Base-by-base conservation (phyloP, 306 rosid species). In the Gynostemma pentaphyllum region DNA sequence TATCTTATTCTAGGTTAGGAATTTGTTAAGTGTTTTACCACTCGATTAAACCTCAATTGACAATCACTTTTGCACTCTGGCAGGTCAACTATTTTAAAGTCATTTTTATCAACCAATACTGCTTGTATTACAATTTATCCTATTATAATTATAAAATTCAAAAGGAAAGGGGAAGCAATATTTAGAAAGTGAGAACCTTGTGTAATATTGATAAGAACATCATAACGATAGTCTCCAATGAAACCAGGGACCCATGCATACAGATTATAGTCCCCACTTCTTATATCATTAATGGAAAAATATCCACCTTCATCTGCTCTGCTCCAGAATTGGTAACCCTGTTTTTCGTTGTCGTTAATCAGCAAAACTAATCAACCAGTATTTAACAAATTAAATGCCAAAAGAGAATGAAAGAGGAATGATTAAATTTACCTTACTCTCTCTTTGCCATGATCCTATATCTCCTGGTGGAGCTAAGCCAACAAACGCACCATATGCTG, bases 171-270 rank as follows among this genome's bases (percentile, higher is more conserved):
- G n/a, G n/a, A n/a, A n/a, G n/a, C 19, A 24, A 19, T 7, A 56
- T 45, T 9, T 7, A 36, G 45, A 36, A 57, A 21, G 21, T 19
- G 10, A 21, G 30, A 21, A 87, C 97, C 99, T 71, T 83, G 60
- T 23, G 78, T 78, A 70, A 88, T 78, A 76, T 29, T 75, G 44
- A 88, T 21, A 72, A 65, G 64, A 22, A 64, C 71, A 32, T 86
- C 83, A 50, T 75, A 75, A 34, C 66, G 78, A 72, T 92, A 88
- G 65, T 92, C 99, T 37, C 96, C 96, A 26, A 92, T 84, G 47
- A 82, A 85, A 66, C 99, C 96, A 21, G 99, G 90, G 1, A 88
- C 95, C 87, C 95, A 86, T 41, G 99, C 94, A 37, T 76, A 86
- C 11, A 88, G 61, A 70, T 82, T 84, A 48, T 88, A 92, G 72